Base-by-base conservation (phyloP, 208 protist species). In the Acanthamoeba lenticulata region DNA sequence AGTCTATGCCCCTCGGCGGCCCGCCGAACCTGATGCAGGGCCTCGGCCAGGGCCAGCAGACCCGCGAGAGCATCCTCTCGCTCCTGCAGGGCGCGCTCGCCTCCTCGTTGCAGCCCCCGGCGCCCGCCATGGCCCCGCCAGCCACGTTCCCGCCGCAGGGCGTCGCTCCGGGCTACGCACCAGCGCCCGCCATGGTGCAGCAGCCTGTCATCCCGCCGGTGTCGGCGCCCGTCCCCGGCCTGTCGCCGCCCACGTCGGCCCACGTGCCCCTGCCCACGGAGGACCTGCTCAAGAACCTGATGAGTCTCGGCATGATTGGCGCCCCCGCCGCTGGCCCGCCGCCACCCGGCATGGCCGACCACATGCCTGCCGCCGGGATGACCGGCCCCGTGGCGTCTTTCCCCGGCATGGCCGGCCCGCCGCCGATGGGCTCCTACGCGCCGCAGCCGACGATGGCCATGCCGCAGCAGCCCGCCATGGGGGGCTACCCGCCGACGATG, bases 41-140 rank as follows among this genome's bases (percentile, higher is more conserved):
- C 29, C 42, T 60, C 9, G 44, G 47, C 5, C 77, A 86, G 52
- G 77, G 44, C 27, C 77, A 47, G 19, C 77, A 47, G 40, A n/a
- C 40, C 2, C 21, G 77, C n/a, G 44, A 86, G 42, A 86, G 6
- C 34, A 86, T 86, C 52, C 47, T 86, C 40, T 86, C 77, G 4
- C 77, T 86, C 19, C 47, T 86, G 34, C 77, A 86, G 47, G 40
- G 44, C n/a, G 27, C 77, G n/a, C 77, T 86, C 34, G 77, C 77
- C n/a, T 60, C 77, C 21, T 2, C 36, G 3, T 5, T 60, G n/a
- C n/a, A 11, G 40, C 77, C 77, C 3, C 5, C 77, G 1, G 44
- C 34, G 2, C 40, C 9, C 7, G 13, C 77, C 44, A 52, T 44
- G 40, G n/a, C 7, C 13, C 42, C n/a, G 32, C 69, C 69, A 34